Base-by-base conservation (phyloP, 441 rosid species). In the Melianthus villosus region DNA sequence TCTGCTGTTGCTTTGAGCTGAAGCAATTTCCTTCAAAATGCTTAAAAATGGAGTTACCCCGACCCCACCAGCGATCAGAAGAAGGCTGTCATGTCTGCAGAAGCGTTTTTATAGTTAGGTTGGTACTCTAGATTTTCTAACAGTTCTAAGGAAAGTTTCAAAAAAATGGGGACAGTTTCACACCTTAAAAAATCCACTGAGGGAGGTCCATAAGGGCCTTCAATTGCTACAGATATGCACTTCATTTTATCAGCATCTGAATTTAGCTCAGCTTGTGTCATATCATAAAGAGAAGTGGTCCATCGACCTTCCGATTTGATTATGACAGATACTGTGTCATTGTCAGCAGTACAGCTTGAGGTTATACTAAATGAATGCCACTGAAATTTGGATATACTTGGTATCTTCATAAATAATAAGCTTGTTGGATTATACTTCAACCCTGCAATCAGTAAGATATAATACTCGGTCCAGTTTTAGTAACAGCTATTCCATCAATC, bases 181-280 rank as follows among this genome's bases (percentile, higher is more conserved):
- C 9, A 75, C 93, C 91, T 76, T 50, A 79, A 65, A 35, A 78
- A 78, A 31, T 75, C 64, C 31, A 65, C 45, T 1, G 83, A 57
- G 36, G 75, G 25, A 38, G 89, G 89, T 51, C 93, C 96, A 57
- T 84, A 80, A 42, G 93, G 96, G 42, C 96, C 96, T 72, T 84
- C 93, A 13, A 75, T 57, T 42, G 72, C 59, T 18, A 59, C 12
- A 12, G 57, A 50, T 25, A 76, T 50, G 68, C 65, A 62, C 38
- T 44, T 58, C 56, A 56, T 56, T 11, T 37, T 25, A 8, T 62
- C 50, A 22, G 54, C 35, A 38, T 54, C 38, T 3, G 71, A 64
- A 19, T 56, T 59, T 2, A 5, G 6, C 18, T 33, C 37, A 12
- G 17, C 16, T 13, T 15, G 67, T 37, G 78, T 44, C 60, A 48